phyloP scores from a whole-genome alignment of 805 yeast genomes.

The Barnettozyma populi region DNA sequence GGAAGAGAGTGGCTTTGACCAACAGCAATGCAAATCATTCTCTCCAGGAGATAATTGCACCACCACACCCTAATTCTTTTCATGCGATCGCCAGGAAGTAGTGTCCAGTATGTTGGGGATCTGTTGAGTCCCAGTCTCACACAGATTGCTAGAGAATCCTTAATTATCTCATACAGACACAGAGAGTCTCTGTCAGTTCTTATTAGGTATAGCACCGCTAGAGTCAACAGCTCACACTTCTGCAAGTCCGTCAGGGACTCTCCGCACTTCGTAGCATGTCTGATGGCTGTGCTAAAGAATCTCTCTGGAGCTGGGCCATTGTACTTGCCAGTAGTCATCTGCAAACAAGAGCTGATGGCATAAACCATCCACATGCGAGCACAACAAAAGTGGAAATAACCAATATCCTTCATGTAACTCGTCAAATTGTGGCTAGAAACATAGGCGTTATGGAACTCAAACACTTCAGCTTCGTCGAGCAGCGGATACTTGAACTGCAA shows the following conservation, averaged over 20 bases:
- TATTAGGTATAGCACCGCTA: constrained; percentile 49
- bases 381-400: constrained; percentile 46
- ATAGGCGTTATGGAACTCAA: constrained; percentile 45
- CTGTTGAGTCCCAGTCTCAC: constrained; percentile 33
- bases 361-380: constrained; percentile 53
- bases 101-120: constrained; percentile 29
- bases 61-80: constrained; percentile 52
- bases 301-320: constrained; percentile 49
- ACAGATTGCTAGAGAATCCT: constrained; percentile 46
- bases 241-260: constrained; percentile 34
- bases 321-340: constrained; percentile 52
- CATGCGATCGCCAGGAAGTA: constrained; percentile 26
- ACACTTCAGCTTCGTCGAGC: constrained; percentile 46
- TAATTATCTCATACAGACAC: constrained; percentile 46
- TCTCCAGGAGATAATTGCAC: constrained; percentile 58
- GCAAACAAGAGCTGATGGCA: constrained; percentile 46
- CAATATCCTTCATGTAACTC: constrained; percentile 33
- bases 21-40: constrained; percentile 56
- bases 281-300: constrained; percentile 53
- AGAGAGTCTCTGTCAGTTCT: constrained; percentile 58
- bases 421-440: constrained; percentile 30
- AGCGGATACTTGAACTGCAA: constrained; percentile 54
- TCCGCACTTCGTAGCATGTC: constrained; percentile 46
- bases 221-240: constrained; percentile 46
- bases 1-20: constrained; percentile 51